Conservation (phyloP, 768 basidiomycete genomes). For the Collybia sordida region DNA sequence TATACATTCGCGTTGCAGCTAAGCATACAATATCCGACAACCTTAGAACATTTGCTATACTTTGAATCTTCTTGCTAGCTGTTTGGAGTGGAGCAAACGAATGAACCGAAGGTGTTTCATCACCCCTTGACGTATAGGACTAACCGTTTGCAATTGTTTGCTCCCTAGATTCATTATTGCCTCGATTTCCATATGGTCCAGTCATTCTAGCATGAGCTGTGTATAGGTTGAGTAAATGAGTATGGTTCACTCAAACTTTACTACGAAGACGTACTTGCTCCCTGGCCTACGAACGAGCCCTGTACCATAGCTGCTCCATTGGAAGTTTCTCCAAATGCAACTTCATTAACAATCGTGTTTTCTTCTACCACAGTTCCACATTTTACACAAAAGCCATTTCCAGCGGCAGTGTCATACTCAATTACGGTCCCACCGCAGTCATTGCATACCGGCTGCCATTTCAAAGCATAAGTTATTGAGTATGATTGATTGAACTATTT, state of each 20-base stretch:
- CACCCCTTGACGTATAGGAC: conserved; percentile 18
- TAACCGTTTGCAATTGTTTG: conserved; percentile 89
- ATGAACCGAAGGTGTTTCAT: conserved; percentile 3
- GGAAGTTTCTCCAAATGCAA: conserved; percentile 93
- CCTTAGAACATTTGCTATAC: conserved; percentile 73
- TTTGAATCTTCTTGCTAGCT: conserved; percentile 85
- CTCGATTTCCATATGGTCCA: conserved; percentile 79
- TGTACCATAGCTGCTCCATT: conserved; percentile 94
- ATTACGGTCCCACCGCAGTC: conserved; percentile 84
- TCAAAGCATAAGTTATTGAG: no score
- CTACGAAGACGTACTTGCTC: conserved; percentile 68
- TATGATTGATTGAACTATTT: no score
- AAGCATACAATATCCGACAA: conserved; percentile 80
- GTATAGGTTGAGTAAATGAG: conserved; percentile 1
- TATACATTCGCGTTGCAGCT: conserved; percentile 85
- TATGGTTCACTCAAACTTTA: conserved; percentile 1
- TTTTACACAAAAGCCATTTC: conserved; percentile 80
- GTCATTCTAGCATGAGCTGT: conserved; percentile 81
- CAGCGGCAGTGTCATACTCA: conserved; percentile 81
- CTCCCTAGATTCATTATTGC: conserved; percentile 80
- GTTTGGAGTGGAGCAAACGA: not conserved
- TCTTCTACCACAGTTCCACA: conserved; percentile 94
- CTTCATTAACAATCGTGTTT: conserved; percentile 90
- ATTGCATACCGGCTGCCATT: conserved; percentile 56
- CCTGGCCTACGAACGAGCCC: conserved; percentile 88